Base-by-base conservation (phyloP, 208 protist species). In the Leishmania major region DNA sequence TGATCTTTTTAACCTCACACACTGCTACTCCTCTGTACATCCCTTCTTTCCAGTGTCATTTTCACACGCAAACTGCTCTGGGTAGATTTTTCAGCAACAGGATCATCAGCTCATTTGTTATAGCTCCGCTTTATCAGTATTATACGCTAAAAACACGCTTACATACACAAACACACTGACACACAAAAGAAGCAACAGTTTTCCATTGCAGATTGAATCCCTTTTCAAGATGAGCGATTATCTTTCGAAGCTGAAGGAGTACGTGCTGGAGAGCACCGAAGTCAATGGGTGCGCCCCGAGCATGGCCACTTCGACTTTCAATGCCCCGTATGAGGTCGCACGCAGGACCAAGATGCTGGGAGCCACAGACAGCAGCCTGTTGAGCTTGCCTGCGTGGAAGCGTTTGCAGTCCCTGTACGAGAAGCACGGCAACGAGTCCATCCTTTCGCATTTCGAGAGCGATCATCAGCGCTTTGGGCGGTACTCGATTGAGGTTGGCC, bases 321-420 rank as follows among this genome's bases (percentile, higher is more conserved):
- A 92, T 80, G 67, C 82, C 17, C 87, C 91, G 31, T 64, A 88
- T 51, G 91, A 96, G 75, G 77, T 96, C 45, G 77, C 74, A 45
- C 86, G 93, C 60, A 91, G 82, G 76, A 92, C 89, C 53, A 90
- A 87, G 72, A 77, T 84, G 25, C 69, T 91, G 13, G 87, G 84
- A 35, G 73, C 73, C 7, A 69, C 82, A 17, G 91, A 96, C 84
- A 78, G 57, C 25, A 84, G 47, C 62, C 84, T 96, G 4, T 73
- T 85, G 53, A 84, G 91, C 1, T 92, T 87, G 47, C 49, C 74
- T 45, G 80, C 91, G 19, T 96, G 93, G 92, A 85, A 85, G 64
- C 84, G 88, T 51, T 88, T 96, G 75, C 88, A 93, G 73, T 71
- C 79, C 35, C 83, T 96, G 35, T 96, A 96, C 78, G 91, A 96